Evolutionary conservation across 805 yeast species (phyloP), one percentile per base, ranked within the genome.

Genomic region (Candida boidinii): DNA sequence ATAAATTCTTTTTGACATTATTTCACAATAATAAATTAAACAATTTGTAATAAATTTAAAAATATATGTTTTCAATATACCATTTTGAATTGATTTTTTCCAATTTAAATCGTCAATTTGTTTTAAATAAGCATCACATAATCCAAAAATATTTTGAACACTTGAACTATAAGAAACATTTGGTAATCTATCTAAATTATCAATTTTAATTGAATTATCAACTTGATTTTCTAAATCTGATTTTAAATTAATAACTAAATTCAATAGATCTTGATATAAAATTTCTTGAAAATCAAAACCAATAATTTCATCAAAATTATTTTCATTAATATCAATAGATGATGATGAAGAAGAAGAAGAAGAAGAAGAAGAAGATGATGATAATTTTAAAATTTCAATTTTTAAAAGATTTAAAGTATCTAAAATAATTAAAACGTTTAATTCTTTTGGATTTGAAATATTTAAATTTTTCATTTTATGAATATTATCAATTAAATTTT

Each of bases 31-130:
- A 23, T 52, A 51, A 20, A 72, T 62, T 5, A 80, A 53, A 1
- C 81, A 75, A 26, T 71, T 74, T 1, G 88, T 74, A 12, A 85
- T 69, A 15, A 76, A 66, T 39, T 73, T 76, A 40, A 82, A 64
- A 12, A 29, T 29, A 11, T 15, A 18, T 10, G 23, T 16, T 4
- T 25, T 16, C 17, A 86, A 50, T 2, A 62, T 52, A 0, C 92
- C 79, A 33, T 75, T 43, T 86, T 88, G 33, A 61, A 64, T 30
- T 66, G 68, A 48, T 82, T 66, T 12, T n/a, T 59, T 55, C 96
- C 96, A 88, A 1, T 69, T 60, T 27, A 84, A 66, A 4, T 64
- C 66, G 12, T 64, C 64, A 28, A 88, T 58, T n/a, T 83, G 62
- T 4, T 61, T 56, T 15, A 83, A 35, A 32, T 55, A 55, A 5